A percentile compares a stretch with the other conserved stretches of the same genome.
These are phyloP conservation scores for Emmonsiellopsis sp. DNA, from an alignment of 2,329 filamentous ascomycete genomes.

Conservation along the genomic window DNA sequence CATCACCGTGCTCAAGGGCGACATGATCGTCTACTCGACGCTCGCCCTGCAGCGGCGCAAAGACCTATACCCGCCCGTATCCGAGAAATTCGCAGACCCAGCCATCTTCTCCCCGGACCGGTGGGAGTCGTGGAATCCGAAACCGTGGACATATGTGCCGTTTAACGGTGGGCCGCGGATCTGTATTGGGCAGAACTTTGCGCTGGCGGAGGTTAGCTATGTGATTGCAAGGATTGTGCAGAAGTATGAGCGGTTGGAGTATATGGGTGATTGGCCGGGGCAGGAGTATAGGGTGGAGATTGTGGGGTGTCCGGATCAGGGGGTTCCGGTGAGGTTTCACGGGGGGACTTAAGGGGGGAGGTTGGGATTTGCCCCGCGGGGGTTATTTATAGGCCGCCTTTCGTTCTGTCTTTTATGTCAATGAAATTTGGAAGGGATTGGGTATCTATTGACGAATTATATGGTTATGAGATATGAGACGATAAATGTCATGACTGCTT, in stretches of 20 bases:
- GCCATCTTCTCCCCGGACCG: slow-evolving; percentile 56
- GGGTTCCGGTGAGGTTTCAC: slow-evolving; percentile 3
- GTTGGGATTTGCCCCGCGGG: too few relatives aligned
- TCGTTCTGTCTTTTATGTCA: too few relatives aligned
- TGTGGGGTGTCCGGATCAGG: slow-evolving; percentile 3
- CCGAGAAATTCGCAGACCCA: slow-evolving; percentile 37
- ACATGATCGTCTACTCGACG: slow-evolving; percentile 57
- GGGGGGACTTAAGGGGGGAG: background rate
- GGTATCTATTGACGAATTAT: too few relatives aligned
- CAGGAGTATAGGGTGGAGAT: slow-evolving; percentile 7
- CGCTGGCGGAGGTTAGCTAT: slow-evolving; percentile 60
- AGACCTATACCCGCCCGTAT: slow-evolving; percentile 49
- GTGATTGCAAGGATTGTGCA: slow-evolving; percentile 65
- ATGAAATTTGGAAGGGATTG: too few relatives aligned
- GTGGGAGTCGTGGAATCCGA: slow-evolving; percentile 55
- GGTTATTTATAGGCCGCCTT: too few relatives aligned
- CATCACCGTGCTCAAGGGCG: slow-evolving; percentile 58
- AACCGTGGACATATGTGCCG: slow-evolving; percentile 62
- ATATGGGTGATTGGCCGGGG: slow-evolving; percentile 9
- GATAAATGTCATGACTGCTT: too few relatives aligned
- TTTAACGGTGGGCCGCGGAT: slow-evolving; percentile 67
- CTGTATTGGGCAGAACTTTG: slow-evolving; percentile 74
- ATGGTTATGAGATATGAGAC: too few relatives aligned
- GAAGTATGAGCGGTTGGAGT: slow-evolving; percentile 55
- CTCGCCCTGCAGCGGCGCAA: slow-evolving; percentile 63